Evolutionary conservation across 306 rosid genomes (phyloP), one percentile per base, ranked within the genome.

Genomic region (Trifolium fragiferum): DNA sequence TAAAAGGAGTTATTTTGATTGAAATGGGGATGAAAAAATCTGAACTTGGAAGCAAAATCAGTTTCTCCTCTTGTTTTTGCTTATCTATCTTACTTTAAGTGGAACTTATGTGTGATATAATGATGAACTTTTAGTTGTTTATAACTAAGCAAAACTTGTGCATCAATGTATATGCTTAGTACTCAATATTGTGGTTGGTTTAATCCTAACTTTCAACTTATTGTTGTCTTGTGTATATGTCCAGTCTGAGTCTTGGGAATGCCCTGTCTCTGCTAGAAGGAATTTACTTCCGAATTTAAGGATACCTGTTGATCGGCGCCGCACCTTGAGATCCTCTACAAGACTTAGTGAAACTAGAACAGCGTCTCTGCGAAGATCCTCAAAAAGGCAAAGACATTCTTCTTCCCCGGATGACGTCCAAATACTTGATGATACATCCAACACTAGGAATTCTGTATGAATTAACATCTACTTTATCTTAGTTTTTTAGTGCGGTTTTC

Each of bases 181-280:
- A 25, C 37, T 58, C 58, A 51, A 51, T 51, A 18, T 51, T 53
- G 72, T 60, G 40, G 2, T 37, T 78, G 57, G 15, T 37, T 78
- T 64, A 43, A 30, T 40, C 70, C 47, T 73, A 58, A 67, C 23
- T 43, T 60, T 53, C 49, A 23, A 37, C 44, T 51, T 30, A 30
- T 30, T 80, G 66, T 80, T 73, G 66, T 15, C 43, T 16, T 14
- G 18, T 79, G 57, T 37, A 3, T 35, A 57, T 57, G 41, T 78
- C 32, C 65, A 79, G 83, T 47, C 58, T 23, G 70, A 73, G 14
- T 67, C 75, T 58, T 72, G 30, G 78, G 4, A 41, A 8, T 8
- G 74, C 33, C 53, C 74, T 54, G 1, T 57, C 70, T 18, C 30
- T 3, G 1, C 21, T 1, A 20, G 2, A 18, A 61, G 11, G 66